Base-by-base conservation (phyloP, 2,329 filamentous ascomycete species). In the Leptographium radiaticola region DNA sequence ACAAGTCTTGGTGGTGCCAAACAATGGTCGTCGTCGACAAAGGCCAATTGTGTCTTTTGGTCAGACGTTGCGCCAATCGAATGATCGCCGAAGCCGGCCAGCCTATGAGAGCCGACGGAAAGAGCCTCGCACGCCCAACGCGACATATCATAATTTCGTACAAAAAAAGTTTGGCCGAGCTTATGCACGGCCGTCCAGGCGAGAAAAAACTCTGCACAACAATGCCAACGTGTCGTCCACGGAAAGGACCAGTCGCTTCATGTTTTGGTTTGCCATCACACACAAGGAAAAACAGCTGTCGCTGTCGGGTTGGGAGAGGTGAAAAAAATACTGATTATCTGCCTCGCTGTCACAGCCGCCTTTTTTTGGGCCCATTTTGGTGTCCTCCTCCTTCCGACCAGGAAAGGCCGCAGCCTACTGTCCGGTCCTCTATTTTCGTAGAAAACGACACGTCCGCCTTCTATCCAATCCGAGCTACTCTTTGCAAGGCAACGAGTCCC, bases 91-190 rank as follows among this genome's bases (percentile, higher is more conserved):
- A n/a, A 11, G n/a, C 10, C 12, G 9, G 1, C 25, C 48, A 42
- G 49, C 55, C 55, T 56, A 56, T 56, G 49, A 45, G 52, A 49
- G 25, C 44, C 10, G 33, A 13, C 36, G n/a, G 25, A 52, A 48
- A 54, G 55, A 56, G 52, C 55, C 55, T 56, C 52, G 49, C 36
- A 15, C 13, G 31, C 10, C 49, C 12, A 7, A 10, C 25, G n/a
- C 42, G n/a, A 20, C 36, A 8, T 42, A 25, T 33, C 36, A 18
- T 38, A 36, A 16, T 36, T 36, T 25, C 25, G 25, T 25, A 25
- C 25, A 25, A 25, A 25, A 25, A 25, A 25, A 25, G 16, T 42
- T 2, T 34, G 15, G 33, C 6, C 11, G 11, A 12, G 25, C 16
- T 42, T 42, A 16, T 42, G 40, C 40, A 42, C 40, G 10, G 40